Evolutionary conservation across 306 rosid species (phyloP).

Genomic region (Cicer pinnatifidum): DNA sequence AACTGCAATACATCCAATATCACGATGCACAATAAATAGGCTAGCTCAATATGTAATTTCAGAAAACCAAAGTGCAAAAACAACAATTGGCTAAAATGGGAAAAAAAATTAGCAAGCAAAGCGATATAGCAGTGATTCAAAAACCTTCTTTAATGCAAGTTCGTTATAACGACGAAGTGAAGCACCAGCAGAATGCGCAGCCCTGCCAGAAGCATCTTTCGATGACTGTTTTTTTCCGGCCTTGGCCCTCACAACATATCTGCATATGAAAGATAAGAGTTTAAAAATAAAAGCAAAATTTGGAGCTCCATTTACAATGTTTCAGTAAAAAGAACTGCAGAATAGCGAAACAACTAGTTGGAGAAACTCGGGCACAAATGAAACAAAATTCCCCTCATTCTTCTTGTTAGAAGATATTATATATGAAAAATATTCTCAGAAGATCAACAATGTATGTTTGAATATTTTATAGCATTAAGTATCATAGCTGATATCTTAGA

Average conservation of each 20-base stretch:
- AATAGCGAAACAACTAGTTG: conserved; percentile 17
- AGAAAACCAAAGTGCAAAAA: conserved; percentile 24
- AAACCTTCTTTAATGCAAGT: conserved; percentile 84
- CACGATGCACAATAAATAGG: conserved; percentile 5
- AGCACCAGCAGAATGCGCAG: conserved; percentile 91
- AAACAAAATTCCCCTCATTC: conserved; percentile 11
- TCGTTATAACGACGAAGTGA: conserved; percentile 90
- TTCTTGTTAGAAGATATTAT: conserved; percentile 17
- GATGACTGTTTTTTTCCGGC: conserved; percentile 93
- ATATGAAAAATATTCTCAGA: neutral
- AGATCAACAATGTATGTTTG: neutral
- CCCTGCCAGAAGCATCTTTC: conserved; percentile 85
- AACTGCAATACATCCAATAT: conserved; percentile 1
- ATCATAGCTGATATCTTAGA: neutral
- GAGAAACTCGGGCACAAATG: conserved; percentile 15
- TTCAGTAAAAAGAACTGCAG: neutral
- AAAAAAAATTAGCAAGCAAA: conserved; percentile 29
- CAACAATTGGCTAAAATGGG: conserved; percentile 2
- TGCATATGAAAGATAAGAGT: conserved; percentile 46
- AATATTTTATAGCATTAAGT: neutral
- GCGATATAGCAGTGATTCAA: conserved; percentile 1
- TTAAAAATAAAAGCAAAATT: conserved; percentile 27
- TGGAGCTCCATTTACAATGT: conserved; percentile 13
- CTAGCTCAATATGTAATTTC: conserved; percentile 13
- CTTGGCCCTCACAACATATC: conserved; percentile 94